These are phyloP conservation scores for Ganoderma sp. DNA, from an alignment of 1,284 basidiomycete species.

Conservation along the genomic window DNA sequence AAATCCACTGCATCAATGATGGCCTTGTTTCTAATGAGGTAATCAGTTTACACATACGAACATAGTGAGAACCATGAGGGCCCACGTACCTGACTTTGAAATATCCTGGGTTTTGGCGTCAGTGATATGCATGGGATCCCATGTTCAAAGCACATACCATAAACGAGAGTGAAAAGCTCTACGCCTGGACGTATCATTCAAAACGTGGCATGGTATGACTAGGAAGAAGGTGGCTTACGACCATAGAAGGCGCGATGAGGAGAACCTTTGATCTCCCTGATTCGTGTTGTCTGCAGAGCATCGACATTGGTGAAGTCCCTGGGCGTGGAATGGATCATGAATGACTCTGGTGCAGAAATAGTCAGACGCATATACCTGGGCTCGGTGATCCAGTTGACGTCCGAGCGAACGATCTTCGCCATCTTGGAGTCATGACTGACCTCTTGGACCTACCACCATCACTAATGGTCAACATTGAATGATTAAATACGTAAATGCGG, in stretches of 20 bases:
- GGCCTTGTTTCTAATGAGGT: conserved; percentile 53
- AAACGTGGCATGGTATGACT: neutral
- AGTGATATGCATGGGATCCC: conserved; percentile 22
- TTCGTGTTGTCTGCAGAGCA: conserved; percentile 79
- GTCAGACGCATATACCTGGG: conserved; percentile 58
- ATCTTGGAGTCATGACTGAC: conserved; percentile 81
- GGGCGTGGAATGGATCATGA: conserved; percentile 15
- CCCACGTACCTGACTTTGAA: conserved; percentile 61
- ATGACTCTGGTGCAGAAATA: conserved; percentile 7
- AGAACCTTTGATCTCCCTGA: conserved; percentile 70
- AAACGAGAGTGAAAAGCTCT: conserved; percentile 76
- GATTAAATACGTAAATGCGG: conserved; percentile 11
- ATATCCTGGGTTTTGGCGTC: conserved; percentile 37
- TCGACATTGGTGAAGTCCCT: conserved; percentile 84
- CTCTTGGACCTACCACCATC: conserved; percentile 65
- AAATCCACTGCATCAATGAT: conserved; percentile 85
- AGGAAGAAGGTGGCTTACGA: conserved; percentile 48
- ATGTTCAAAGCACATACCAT: conserved; percentile 55
- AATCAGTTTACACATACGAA: neutral
- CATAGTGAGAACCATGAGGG: neutral
- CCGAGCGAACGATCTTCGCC: conserved; percentile 72
- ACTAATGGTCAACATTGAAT: conserved; percentile 11
- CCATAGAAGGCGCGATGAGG: conserved; percentile 75
- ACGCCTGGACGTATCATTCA: conserved; percentile 52
- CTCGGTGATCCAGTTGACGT: conserved; percentile 86